Evolutionary conservation across 179 eudicot species (phyloP).

Genomic region (Pouteria campechiana): DNA sequence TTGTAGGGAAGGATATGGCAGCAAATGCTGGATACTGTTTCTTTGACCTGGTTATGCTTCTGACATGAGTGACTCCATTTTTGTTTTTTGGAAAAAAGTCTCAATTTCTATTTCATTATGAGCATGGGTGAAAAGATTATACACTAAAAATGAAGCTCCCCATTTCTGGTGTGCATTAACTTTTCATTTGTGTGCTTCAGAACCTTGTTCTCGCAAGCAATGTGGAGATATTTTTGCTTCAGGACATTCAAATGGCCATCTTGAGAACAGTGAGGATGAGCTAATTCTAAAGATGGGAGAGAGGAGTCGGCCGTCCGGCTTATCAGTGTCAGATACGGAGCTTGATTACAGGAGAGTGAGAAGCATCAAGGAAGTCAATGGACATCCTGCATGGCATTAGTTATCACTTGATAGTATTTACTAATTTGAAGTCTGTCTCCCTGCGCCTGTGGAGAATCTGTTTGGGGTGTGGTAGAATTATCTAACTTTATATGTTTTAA

Average conservation of each 20-base stretch:
- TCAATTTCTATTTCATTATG: no score
- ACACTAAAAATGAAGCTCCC: no score
- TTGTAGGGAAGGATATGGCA: no score
- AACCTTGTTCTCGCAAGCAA: slow-evolving; percentile 19
- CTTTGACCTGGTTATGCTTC: not conserved
- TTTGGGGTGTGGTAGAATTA: no score
- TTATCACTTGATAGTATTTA: no score
- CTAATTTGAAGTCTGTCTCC: no score
- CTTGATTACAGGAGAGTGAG: slow-evolving; percentile 86
- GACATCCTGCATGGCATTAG: slow-evolving; percentile 15
- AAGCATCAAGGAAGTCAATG: slow-evolving; percentile 63
- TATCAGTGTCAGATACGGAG: slow-evolving; percentile 87
- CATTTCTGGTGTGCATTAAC: not conserved
- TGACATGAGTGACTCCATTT: no score
- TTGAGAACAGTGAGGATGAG: slow-evolving; percentile 45
- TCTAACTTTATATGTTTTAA: no score
- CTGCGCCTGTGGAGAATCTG: no score
- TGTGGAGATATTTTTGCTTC: slow-evolving; percentile 24
- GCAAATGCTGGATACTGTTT: not conserved
- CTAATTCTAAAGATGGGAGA: slow-evolving; percentile 42
- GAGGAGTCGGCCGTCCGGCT: slow-evolving; percentile 48
- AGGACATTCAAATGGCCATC: slow-evolving; percentile 22
- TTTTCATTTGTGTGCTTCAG: slow-evolving; percentile 11
- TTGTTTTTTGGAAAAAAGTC: no score
- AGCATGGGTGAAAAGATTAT: no score